phyloP scores from a whole-genome alignment of 345 rosid species.

The Chamaenerion angustifolium region DNA sequence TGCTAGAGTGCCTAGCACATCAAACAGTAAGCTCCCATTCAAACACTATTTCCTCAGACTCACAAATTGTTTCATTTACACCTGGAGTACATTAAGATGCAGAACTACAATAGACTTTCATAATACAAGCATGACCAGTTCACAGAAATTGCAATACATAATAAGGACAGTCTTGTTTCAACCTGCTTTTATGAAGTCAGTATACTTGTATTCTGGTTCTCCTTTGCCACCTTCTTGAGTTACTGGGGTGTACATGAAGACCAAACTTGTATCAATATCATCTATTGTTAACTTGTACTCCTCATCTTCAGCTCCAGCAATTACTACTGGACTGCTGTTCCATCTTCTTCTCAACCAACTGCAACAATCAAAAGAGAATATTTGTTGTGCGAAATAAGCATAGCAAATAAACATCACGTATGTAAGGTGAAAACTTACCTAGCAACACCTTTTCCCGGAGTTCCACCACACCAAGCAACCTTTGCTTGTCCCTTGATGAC shows the following conservation, averaged over 20 bases:
- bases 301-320: slow-evolving; percentile 80
- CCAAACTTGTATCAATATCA: slow-evolving; percentile 90
- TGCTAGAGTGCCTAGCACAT: too few species aligned
- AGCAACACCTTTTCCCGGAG: slow-evolving; percentile 85
- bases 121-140: too few species aligned
- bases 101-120: too few species aligned
- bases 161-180: neutral
- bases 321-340: slow-evolving; percentile 87
- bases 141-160: too few species aligned
- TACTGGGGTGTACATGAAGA: slow-evolving; percentile 93
- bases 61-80: too few species aligned
- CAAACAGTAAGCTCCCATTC: too few species aligned
- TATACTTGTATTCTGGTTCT: slow-evolving; percentile 89
- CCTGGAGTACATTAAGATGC: too few species aligned
- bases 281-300: slow-evolving; percentile 63
- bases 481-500: slow-evolving; percentile 51
- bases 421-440: slow-evolving; percentile 31
- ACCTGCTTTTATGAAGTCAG: slow-evolving; percentile 97
- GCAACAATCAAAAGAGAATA: slow-evolving; percentile 6
- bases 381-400: neutral
- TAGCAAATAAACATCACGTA: slow-evolving; percentile 2
- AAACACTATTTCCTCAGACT: too few species aligned
- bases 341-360: slow-evolving; percentile 94
- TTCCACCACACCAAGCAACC: slow-evolving; percentile 98
- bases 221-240: slow-evolving; percentile 92